Evolutionary conservation across 192 early-diverging fungal genomes (phyloP).

Genomic region (Coemansia biformis): DNA sequence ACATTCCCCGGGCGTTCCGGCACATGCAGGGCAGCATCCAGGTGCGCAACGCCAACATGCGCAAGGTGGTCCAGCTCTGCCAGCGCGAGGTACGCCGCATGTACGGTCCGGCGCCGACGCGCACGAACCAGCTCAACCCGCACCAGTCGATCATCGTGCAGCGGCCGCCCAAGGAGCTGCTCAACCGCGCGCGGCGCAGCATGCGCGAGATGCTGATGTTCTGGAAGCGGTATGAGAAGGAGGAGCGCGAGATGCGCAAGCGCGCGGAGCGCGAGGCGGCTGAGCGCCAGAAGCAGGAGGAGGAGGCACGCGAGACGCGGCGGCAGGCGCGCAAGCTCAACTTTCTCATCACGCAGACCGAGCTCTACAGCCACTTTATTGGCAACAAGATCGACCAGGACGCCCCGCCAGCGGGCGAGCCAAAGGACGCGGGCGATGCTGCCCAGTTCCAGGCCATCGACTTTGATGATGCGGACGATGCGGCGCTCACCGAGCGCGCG

Average conservation of each 20-base stretch:
- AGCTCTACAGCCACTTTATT: conserved; percentile 88
- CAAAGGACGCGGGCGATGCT: no score
- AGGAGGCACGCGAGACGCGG: conserved; percentile 73
- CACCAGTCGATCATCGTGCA: conserved; percentile 20
- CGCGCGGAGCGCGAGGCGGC: conserved; percentile 81
- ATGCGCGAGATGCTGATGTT: conserved; percentile 79
- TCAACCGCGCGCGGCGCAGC: conserved; percentile 58
- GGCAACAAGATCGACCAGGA: conserved; percentile 66
- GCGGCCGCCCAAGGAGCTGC: conserved; percentile 56
- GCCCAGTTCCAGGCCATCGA: conserved; percentile 58
- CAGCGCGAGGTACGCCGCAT: conserved; percentile 68
- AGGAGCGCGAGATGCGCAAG: conserved; percentile 84
- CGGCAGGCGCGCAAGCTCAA: conserved; percentile 86
- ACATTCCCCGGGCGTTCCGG: conserved; percentile 41
- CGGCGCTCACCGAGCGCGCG: conserved; percentile 61
- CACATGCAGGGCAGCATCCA: conserved; percentile 33
- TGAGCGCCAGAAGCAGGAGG: conserved; percentile 70
- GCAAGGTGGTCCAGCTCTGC: conserved; percentile 64
- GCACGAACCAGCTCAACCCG: conserved; percentile 31
- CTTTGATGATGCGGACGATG: conserved; percentile 77
- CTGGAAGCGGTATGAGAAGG: conserved; percentile 87
- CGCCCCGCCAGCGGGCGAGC: conserved; percentile 1
- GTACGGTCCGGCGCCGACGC: conserved; percentile 43
- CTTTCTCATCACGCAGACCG: conserved; percentile 88
- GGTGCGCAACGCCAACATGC: conserved; percentile 56